Percentiles rank a stretch among this genome's conserved stretches.
These are phyloP conservation scores for Prunus padus DNA, from an alignment of 306 rosid genomes.

Conservation along the genomic window DNA sequence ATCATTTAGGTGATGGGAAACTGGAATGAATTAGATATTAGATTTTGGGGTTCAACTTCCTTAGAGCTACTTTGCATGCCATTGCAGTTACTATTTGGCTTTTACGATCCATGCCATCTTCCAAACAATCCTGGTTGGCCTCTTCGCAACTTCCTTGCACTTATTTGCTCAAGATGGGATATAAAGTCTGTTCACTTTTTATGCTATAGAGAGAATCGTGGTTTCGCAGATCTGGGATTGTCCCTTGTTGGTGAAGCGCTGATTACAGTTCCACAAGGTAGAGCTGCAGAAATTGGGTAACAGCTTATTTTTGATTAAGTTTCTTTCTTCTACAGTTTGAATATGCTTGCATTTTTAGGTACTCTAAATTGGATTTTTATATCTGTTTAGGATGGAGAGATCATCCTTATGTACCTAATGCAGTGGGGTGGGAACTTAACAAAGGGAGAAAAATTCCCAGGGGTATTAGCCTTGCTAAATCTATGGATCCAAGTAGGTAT, in stretches of 20 bases:
- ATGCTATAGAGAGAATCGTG: conserved; percentile 93
- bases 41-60: conserved; percentile 19
- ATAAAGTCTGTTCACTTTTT: conserved; percentile 65
- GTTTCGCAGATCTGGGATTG: conserved; percentile 76
- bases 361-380: conserved; percentile 25
- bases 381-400: conserved; percentile 55
- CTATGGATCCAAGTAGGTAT: conserved; percentile 94
- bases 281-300: conserved; percentile 30
- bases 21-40: conserved; percentile 13
- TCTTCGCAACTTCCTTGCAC: conserved; percentile 88
- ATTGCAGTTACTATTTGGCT: conserved; percentile 84
- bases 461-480: conserved; percentile 82
- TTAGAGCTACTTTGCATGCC: conserved; percentile 30
- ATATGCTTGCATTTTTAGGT: conserved; percentile 11
- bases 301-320: conserved; percentile 19
- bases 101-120: conserved; percentile 93
- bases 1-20: conserved; percentile 16
- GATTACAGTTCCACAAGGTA: conserved; percentile 67
- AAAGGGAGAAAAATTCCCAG: conserved; percentile 66
- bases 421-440: conserved; percentile 91
- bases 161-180: conserved; percentile 72
- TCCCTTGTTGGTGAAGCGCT: conserved; percentile 88
- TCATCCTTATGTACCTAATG: conserved; percentile 45
- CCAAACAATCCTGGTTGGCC: conserved; percentile 96
- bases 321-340: conserved; percentile 5